A percentile compares a stretch with the other conserved stretches of the same genome.
These are phyloP conservation scores for Akanthomyces uredinophilus DNA, from an alignment of 2,329 filamentous ascomycete genomes.

Conservation along the genomic window DNA sequence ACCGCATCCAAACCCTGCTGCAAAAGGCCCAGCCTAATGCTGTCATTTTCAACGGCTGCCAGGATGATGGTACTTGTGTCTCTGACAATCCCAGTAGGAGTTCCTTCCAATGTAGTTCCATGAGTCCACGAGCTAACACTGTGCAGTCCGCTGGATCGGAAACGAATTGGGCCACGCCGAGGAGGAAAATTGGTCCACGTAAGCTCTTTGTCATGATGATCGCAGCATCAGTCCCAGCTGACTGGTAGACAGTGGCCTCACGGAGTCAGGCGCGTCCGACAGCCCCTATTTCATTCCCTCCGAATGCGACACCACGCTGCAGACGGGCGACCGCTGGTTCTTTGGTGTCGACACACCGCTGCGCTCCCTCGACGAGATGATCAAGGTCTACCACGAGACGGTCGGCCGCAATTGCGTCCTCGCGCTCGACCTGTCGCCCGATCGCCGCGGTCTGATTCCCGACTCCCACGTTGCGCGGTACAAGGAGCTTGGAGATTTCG, in stretches of 20 bases:
- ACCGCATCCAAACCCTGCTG: conserved; percentile 19
- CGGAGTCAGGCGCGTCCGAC: conserved; percentile 19
- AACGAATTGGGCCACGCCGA: conserved; percentile 21
- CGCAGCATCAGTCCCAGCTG: not conserved
- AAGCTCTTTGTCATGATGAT: not conserved
- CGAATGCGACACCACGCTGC: conserved; percentile 23
- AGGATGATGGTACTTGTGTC: conserved; percentile 20
- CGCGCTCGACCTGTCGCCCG: conserved; percentile 22
- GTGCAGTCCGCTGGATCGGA: conserved; percentile 21
- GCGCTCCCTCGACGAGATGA: conserved; percentile 20
- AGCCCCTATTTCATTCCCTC: conserved; percentile 22
- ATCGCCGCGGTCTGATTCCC: conserved; percentile 22
- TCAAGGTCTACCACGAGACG: conserved; percentile 23
- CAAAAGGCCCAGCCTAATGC: conserved; percentile 20
- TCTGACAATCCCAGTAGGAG: conserved; percentile 16
- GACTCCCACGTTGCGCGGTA: conserved; percentile 21
- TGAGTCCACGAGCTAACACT: not conserved
- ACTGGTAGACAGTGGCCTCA: conserved; percentile 9
- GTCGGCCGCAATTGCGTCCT: conserved; percentile 24
- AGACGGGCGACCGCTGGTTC: conserved; percentile 23
- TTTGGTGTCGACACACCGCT: conserved; percentile 21
- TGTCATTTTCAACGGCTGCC: conserved; percentile 22
- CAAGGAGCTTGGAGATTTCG: conserved; percentile 23
- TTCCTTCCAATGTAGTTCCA: not conserved
- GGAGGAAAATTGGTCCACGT: conserved; percentile 24